Base-by-base conservation (phyloP, 1,139 yeast genomes). In the Nakaseomyces nivariensis region DNA sequence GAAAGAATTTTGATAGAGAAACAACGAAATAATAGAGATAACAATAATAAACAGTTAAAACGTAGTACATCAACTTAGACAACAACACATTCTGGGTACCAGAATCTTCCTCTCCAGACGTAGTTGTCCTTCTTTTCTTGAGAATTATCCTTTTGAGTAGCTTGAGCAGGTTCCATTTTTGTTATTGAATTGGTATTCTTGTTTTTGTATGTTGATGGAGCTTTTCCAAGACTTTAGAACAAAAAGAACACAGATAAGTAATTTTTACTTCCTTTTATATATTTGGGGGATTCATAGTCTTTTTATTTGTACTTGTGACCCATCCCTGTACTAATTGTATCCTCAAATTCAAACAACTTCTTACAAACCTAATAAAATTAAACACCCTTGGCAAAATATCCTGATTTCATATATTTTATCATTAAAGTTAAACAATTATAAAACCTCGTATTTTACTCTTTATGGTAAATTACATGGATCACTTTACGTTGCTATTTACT, bases 51-150 rank as follows among this genome's bases (percentile, higher is more conserved):
- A 17, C 22, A 17, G 22, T 17, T 3, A 17, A 17, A 17, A 17
- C 22, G 22, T 17, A 17, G 22, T 17, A 17, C 22, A 17, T 29
- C 9, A 3, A 9, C 31, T n/a, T 33, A 62, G 36, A 58, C 61
- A 33, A 62, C 59, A 27, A 62, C 61, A 51, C 67, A 62, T 36
- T 56, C 61, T 45, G 64, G 64, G 45, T 54, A 58, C 58, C 62
- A 59, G 50, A 52, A 58, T 38, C 52, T 49, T 25, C 65, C 65
- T 40, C 52, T 53, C 44, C 58, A 51, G 49, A 58, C 56, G 53
- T 60, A 62, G 55, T 62, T 61, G 52, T 62, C 67, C 48, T 60
- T 62, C 57, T 61, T 61, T 49, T 62, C 67, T 36, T 63, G 50
- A 25, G 58, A 51, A 49, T 52, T 56, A 50, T 58, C 54, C 48